These are phyloP conservation scores for Trichaptum fuscoviolaceum DNA, from an alignment of 768 basidiomycete species.

Conservation along the genomic window DNA sequence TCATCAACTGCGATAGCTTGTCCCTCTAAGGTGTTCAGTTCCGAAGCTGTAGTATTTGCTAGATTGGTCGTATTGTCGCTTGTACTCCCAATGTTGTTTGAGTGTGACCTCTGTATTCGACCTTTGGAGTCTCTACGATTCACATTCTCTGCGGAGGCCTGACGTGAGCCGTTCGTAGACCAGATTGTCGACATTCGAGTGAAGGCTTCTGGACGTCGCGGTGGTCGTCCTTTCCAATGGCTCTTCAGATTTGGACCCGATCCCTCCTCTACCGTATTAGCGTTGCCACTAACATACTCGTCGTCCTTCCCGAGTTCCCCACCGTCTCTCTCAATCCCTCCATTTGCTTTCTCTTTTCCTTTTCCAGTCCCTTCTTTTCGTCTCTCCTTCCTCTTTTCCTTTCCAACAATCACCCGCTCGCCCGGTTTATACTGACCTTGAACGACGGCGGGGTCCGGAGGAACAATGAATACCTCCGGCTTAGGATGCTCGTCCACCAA, in stretches of 20 bases:
- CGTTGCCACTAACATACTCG: background rate
- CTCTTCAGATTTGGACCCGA: background rate
- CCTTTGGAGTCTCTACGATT: background rate
- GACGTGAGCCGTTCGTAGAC: background rate
- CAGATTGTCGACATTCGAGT: background rate
- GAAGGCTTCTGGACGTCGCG: background rate
- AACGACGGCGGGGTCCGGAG: constrained; percentile 65
- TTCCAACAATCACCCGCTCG: constrained; percentile 21
- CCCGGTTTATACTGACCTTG: constrained; percentile 41
- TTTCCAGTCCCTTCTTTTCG: background rate
- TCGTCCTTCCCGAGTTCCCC: background rate
- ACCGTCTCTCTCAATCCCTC: background rate
- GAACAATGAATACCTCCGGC: constrained; percentile 48
- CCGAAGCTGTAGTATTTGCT: background rate
- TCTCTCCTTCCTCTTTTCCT: constrained; percentile 2
- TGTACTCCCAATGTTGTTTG: background rate
- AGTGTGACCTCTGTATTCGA: background rate
- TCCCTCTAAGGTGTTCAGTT: background rate
- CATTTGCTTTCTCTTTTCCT: background rate
- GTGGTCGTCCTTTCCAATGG: background rate
- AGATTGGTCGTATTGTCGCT: background rate
- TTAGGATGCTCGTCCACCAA: background rate
- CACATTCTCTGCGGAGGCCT: background rate
- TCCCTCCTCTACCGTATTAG: background rate
- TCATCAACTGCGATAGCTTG: background rate